These are phyloP conservation scores for Fusarium sp. DNA, from an alignment of 2,329 filamentous ascomycete genomes.

Conservation along the genomic window DNA sequence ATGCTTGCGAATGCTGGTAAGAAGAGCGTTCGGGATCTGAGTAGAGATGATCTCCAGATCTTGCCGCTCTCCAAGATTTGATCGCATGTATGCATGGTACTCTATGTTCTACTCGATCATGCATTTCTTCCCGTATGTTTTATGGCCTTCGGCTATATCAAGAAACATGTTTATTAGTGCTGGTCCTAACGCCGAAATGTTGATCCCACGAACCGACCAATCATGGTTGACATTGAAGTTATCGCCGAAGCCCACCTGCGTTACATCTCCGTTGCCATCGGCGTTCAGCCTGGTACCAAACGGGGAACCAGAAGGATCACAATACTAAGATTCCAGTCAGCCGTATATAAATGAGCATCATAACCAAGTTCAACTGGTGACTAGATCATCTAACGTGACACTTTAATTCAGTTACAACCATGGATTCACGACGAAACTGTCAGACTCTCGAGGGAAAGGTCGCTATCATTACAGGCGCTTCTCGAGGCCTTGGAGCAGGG, in stretches of 20 bases:
- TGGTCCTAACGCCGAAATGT: conserved; percentile 14
- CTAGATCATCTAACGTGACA: rapidly evolving
- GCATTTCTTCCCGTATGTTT: too few relatives aligned
- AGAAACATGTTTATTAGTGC: rapidly evolving
- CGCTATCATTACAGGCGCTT: conserved; percentile 27
- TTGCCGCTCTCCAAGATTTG: conserved; percentile 16
- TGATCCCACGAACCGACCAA: background rate
- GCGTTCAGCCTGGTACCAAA: background rate
- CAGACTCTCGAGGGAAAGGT: conserved; percentile 32
- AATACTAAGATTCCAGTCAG: background rate
- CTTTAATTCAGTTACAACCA: background rate
- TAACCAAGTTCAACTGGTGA: rapidly evolving
- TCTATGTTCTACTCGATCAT: too few relatives aligned
- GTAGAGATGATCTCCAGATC: conserved; percentile 35
- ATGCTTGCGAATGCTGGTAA: conserved; percentile 67
- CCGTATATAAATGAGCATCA: background rate
- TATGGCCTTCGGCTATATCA: background rate
- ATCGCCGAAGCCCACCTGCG: conserved; percentile 23
- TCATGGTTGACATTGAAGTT: background rate
- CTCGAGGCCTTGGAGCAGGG: conserved; percentile 24
- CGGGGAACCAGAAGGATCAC: background rate
- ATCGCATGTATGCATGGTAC: rapidly evolving
- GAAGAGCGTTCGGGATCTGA: conserved; percentile 49
- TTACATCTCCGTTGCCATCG: background rate
- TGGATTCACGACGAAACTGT: conserved; percentile 6